Conservation (phyloP, 208 protist genomes). For the Leishmania tarentolae region DNA sequence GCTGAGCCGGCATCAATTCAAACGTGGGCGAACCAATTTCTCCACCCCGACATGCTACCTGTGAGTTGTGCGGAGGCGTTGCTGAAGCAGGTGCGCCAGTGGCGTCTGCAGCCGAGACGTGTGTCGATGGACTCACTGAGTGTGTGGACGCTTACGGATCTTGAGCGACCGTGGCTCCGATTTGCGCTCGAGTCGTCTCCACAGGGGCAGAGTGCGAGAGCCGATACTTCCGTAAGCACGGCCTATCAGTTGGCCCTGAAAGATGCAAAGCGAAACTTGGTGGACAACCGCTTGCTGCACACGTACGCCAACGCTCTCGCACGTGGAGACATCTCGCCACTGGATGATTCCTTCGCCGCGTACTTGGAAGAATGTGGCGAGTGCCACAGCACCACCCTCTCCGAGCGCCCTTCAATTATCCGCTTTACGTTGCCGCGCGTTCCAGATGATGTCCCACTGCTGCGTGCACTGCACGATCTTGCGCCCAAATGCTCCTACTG, state of each 20-base stretch:
- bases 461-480: constrained; percentile 39
- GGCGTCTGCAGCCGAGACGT: constrained; percentile 53
- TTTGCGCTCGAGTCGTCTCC: constrained; percentile 11
- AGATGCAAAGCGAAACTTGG: constrained; percentile 59
- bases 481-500: constrained; percentile 78
- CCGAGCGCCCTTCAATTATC: constrained; percentile 42
- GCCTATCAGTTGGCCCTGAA: constrained; percentile 48
- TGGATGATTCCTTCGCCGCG: constrained; percentile 53
- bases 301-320: constrained; percentile 61
- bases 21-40: constrained; percentile 47
- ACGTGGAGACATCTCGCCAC: constrained; percentile 42
- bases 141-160: constrained; percentile 56
- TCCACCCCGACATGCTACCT: constrained; percentile 29
- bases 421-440: constrained; percentile 48
- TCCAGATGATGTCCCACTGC: constrained; percentile 18
- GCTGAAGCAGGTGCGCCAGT: constrained; percentile 26
- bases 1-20: constrained; percentile 52
- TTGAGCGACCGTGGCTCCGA: constrained; percentile 64
- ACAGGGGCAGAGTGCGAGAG: neutral
- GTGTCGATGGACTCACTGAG: constrained; percentile 59
- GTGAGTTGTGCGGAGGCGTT: constrained; percentile 33
- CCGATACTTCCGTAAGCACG: constrained; percentile 1
- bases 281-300: constrained; percentile 67
- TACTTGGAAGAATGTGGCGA: constrained; percentile 89
- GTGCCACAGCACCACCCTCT: constrained; percentile 38